Evolutionary conservation across 371 early-diverging fungal species (phyloP), one percentile per base, ranked within the genome.

Genomic region (Mortierella sp.): DNA sequence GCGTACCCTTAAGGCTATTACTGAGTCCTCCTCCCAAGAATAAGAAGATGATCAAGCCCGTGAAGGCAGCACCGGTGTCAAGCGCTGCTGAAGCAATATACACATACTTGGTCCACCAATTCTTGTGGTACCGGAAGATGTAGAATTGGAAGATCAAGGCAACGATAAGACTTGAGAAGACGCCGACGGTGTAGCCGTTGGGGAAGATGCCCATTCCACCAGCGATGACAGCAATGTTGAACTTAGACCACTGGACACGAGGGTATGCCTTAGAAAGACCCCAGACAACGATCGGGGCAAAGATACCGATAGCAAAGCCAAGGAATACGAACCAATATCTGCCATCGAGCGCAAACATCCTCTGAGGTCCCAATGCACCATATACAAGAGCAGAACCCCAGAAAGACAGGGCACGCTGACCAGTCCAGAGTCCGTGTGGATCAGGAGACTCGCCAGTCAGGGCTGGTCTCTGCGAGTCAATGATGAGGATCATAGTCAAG

Each of bases 71-170:
- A 62, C 90, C 92, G 28, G 89, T 86, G 66, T 91, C 90, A 50
- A 91, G 81, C 7, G 89, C 90, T 7, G 90, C 90, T 7, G 91
- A 37, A 3, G 9, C 3, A 77, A 82, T 28, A 83, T 72, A 50
- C 80, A 85, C 18, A 77, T 80, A 60, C 91, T 92, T 50, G 87
- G 74, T 64, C 90, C 91, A 93, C 92, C 92, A 92, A 2, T 83
- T 81, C 53, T 84, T 72, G 12, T 75, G 80, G 66, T 88, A 85
- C 60, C 80, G 80, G 72, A 86, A 86, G 23, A 91, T 28, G 37
- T 72, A 82, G 69, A 66, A 89, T 82, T 85, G 87, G 2, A 76
- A 84, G 26, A 82, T 23, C 1, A 88, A 11, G 53, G 89, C 88
- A 67, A 90, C 90, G 29, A 91, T 58, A 68, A 90, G 84, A 62